These are phyloP conservation scores for Heliamphora pulchella DNA, from an alignment of 179 eudicot genomes.

Conservation along the genomic window DNA sequence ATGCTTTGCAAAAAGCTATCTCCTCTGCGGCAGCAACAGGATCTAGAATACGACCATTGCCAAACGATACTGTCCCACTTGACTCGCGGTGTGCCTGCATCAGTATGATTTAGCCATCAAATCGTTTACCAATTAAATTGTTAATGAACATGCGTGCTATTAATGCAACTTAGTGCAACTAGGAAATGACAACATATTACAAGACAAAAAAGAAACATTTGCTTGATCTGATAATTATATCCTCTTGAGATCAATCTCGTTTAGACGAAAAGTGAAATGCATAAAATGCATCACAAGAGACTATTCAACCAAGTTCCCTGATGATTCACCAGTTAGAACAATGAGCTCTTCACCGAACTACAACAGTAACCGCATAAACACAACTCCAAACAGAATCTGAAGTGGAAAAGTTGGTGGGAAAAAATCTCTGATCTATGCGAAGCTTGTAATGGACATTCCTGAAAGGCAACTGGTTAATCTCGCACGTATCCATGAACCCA, in stretches of 20 bases:
- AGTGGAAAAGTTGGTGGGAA: too few relatives aligned
- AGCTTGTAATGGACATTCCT: too few relatives aligned
- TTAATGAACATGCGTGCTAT: not conserved
- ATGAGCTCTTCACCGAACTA: too few relatives aligned
- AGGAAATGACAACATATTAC: slow-evolving; percentile 1
- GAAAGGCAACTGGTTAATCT: too few relatives aligned
- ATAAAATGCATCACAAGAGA: not conserved
- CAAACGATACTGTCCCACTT: slow-evolving; percentile 64
- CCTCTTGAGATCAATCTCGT: not conserved
- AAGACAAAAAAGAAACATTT: not conserved
- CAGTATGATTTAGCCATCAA: slow-evolving; percentile 4
- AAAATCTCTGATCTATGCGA: too few relatives aligned
- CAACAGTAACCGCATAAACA: not conserved
- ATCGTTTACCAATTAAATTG: not conserved
- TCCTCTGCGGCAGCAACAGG: slow-evolving; percentile 94
- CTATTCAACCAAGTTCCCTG: not conserved
- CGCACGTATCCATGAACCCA: too few relatives aligned
- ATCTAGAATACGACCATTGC: slow-evolving; percentile 32
- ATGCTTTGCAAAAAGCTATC: slow-evolving; percentile 81
- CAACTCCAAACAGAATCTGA: too few relatives aligned
- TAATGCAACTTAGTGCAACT: not conserved
- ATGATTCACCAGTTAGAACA: too few relatives aligned
- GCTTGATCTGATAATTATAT: not conserved
- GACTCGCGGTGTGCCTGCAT: slow-evolving; percentile 85
- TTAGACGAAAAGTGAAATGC: not conserved